These are phyloP conservation scores for Yamadazyma dendronema DNA, from an alignment of 1,139 yeast species.

Conservation along the genomic window DNA sequence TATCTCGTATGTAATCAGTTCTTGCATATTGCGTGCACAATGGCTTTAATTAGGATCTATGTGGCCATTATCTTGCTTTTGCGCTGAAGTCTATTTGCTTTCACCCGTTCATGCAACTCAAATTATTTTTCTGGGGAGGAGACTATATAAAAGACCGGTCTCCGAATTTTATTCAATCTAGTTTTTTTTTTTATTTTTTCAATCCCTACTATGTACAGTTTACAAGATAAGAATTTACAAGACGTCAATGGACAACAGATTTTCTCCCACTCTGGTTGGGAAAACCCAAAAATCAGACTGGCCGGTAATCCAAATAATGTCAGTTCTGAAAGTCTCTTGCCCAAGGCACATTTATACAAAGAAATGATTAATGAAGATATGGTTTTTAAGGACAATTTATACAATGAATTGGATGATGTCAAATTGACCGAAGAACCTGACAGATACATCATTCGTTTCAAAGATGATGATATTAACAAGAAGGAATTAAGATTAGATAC, in stretches of 20 bases:
- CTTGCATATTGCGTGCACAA: no score
- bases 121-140: background rate
- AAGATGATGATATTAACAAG: constrained; percentile 19
- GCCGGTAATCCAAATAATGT: constrained; percentile 15
- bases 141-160: constrained; percentile 5
- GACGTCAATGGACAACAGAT: constrained; percentile 17
- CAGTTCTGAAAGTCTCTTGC: constrained; percentile 16
- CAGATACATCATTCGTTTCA: constrained; percentile 21
- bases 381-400: constrained; percentile 18
- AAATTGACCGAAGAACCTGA: constrained; percentile 24
- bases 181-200: no score
- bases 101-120: no score
- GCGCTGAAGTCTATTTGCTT: no score
- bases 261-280: constrained; percentile 17
- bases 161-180: no score
- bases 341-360: constrained; percentile 17
- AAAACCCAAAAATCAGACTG: constrained; percentile 16
- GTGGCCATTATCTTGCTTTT: no score
- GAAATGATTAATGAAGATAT: constrained; percentile 16
- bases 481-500: constrained; percentile 26
- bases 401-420: constrained; percentile 21
- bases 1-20: no score
- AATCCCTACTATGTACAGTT: constrained; percentile 14
- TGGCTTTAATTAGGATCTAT: no score
- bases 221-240: constrained; percentile 11